Evolutionary conservation across 148 eudicot genomes (phyloP).

Genomic region (Polygonum aviculare): DNA sequence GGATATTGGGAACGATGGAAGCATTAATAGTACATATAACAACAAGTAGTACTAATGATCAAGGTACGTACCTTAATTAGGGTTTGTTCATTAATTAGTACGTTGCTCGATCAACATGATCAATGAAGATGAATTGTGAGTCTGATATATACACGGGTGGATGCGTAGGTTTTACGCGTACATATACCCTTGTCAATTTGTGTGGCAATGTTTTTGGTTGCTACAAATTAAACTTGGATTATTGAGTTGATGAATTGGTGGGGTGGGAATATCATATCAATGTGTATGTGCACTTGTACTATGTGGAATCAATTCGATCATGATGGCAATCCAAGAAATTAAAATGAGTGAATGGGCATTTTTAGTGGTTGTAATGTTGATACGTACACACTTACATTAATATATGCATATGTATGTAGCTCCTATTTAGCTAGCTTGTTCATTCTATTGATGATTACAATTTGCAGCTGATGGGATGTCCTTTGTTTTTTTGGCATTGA

Average conservation of each 20-base stretch:
- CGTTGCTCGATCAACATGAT: background rate
- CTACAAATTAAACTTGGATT: background rate
- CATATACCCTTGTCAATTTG: background rate
- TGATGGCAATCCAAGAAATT: background rate
- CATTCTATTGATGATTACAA: background rate
- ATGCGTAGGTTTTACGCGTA: background rate
- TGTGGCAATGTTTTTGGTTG: background rate
- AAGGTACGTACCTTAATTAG: slow-evolving; percentile 3
- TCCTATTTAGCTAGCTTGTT: background rate
- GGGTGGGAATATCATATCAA: background rate
- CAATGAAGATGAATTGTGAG: background rate
- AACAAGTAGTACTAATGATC: background rate
- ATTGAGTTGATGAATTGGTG: background rate
- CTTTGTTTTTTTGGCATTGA: background rate
- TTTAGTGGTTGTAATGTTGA: background rate
- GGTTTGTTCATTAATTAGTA: background rate
- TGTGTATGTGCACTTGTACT: background rate
- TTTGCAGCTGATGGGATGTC: background rate
- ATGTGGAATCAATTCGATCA: background rate
- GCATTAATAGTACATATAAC: background rate
- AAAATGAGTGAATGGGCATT: background rate
- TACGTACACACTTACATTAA: background rate
- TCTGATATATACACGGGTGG: background rate
- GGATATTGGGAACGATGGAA: background rate
- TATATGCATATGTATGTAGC: background rate